Conservation (phyloP, 495 filamentous ascomycete genomes). For the Halenospora varia region DNA sequence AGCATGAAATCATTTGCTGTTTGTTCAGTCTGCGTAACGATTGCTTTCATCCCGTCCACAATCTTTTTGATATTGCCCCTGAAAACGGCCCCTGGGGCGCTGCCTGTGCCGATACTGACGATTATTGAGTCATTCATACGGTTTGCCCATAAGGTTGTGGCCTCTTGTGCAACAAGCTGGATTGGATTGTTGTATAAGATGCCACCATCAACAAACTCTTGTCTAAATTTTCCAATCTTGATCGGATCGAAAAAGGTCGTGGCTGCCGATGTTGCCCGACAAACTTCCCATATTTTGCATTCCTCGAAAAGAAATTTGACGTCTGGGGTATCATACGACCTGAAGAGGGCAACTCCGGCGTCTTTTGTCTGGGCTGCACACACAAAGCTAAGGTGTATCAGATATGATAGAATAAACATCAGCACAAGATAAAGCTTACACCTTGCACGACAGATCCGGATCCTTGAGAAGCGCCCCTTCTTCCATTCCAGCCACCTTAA, state of each 20-base stretch:
- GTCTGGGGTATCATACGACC: background rate
- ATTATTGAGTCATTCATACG: slow-evolving; percentile 11
- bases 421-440: slow-evolving; percentile 1
- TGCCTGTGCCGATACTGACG: slow-evolving; percentile 45
- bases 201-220: slow-evolving; percentile 37
- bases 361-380: slow-evolving; percentile 1
- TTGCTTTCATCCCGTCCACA: slow-evolving; percentile 11
- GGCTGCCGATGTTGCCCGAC: slow-evolving; percentile 39
- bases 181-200: slow-evolving; percentile 42
- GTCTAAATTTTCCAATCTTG: slow-evolving; percentile 29
- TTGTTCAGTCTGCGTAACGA: background rate
- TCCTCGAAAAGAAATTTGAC: background rate
- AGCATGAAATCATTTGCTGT: background rate
- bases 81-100: slow-evolving; percentile 28
- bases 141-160: background rate
- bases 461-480: background rate
- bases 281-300: slow-evolving; percentile 43
- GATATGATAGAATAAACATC: background rate
- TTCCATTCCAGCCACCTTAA: background rate
- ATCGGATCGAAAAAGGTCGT: slow-evolving; percentile 45
- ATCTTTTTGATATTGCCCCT: slow-evolving; percentile 28
- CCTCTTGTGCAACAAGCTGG: slow-evolving; percentile 7
- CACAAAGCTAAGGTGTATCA: background rate
- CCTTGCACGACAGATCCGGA: background rate
- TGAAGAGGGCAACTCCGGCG: background rate